Evolutionary conservation across 495 filamentous ascomycete genomes (phyloP).

Genomic region (Jackrogersella minutella): DNA sequence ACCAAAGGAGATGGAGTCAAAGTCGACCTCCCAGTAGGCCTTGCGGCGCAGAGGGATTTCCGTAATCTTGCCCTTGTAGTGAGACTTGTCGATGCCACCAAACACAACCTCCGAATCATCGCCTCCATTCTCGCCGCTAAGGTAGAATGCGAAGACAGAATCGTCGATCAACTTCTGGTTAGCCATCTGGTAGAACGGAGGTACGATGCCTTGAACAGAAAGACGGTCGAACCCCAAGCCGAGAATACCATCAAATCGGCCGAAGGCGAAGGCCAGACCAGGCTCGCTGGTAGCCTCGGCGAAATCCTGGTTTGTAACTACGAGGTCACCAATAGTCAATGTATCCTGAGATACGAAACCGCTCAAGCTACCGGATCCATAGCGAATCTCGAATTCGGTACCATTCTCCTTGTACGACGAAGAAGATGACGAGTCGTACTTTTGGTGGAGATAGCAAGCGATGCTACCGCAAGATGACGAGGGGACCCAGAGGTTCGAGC

Average conservation of each 20-base stretch:
- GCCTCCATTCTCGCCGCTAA: slow-evolving; percentile 73
- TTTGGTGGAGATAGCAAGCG: slow-evolving; percentile 96
- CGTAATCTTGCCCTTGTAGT: slow-evolving; percentile 89
- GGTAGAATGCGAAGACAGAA: slow-evolving; percentile 95
- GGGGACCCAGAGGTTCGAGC: slow-evolving; percentile 99
- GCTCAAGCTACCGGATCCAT: slow-evolving; percentile 93
- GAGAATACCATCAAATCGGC: slow-evolving; percentile 96
- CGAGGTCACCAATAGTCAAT: slow-evolving; percentile 87
- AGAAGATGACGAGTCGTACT: slow-evolving; percentile 91
- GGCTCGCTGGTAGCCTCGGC: slow-evolving; percentile 95
- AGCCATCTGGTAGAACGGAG: slow-evolving; percentile 96
- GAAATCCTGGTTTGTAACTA: slow-evolving; percentile 87
- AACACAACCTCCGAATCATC: slow-evolving; percentile 89
- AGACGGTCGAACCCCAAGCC: slow-evolving; percentile 95
- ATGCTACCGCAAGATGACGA: slow-evolving; percentile 91
- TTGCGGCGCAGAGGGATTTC: slow-evolving; percentile 95
- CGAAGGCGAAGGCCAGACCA: slow-evolving; percentile 97
- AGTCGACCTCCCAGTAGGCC: slow-evolving; percentile 99
- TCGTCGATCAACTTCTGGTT: slow-evolving; percentile 89
- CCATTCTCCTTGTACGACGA: slow-evolving; percentile 96
- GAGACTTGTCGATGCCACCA: slow-evolving; percentile 85
- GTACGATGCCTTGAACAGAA: slow-evolving; percentile 92
- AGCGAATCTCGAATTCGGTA: slow-evolving; percentile 88
- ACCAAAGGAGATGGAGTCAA: slow-evolving; percentile 90
- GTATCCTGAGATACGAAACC: slow-evolving; percentile 92